Percentiles rank a stretch among this genome's conserved stretches.
Conservation (phyloP, 2,329 filamentous ascomycete genomes). For the Calonectria hawksworthii region DNA sequence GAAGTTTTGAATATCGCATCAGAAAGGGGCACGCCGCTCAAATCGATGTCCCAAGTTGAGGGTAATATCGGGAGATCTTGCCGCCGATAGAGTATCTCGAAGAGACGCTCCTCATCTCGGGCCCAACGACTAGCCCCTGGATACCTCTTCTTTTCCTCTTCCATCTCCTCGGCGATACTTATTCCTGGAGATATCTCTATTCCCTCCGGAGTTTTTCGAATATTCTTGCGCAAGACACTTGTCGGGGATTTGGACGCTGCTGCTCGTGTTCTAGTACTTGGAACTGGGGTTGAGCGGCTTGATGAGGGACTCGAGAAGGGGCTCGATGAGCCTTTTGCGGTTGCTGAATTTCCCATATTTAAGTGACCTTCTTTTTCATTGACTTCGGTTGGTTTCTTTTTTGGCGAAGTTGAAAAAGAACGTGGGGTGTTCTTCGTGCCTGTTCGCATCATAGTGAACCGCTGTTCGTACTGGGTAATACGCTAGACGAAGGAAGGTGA, state of each 20-base stretch:
- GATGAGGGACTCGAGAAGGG: not conserved
- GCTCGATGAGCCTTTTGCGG: constrained; percentile 13
- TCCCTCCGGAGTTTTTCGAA: constrained; percentile 20
- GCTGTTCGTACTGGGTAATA: not conserved
- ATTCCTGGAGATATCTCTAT: constrained; percentile 22
- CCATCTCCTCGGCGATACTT: constrained; percentile 53
- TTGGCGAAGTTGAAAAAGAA: not conserved
- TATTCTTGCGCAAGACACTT: constrained; percentile 15
- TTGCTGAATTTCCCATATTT: constrained; percentile 12
- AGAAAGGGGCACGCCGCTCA: constrained; percentile 56
- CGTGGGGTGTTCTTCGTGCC: not conserved
- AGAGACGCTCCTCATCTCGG: constrained; percentile 61
- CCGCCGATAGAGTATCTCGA: constrained; percentile 58
- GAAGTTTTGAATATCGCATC: constrained; percentile 53
- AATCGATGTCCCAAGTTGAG: constrained; percentile 56
- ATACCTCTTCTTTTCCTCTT: constrained; percentile 58
- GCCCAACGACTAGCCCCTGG: constrained; percentile 64
- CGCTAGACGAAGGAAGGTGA: not conserved
- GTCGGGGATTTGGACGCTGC: constrained; percentile 25
- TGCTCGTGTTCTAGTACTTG: constrained; percentile 18
- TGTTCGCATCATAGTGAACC: not conserved
- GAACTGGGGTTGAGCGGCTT: constrained; percentile 8
- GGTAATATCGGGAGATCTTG: constrained; percentile 58
- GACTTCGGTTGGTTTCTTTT: not conserved
- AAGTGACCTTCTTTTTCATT: not conserved